phyloP scores from a whole-genome alignment of 805 yeast genomes.

The Wickerhamomyces sydowiorum region DNA sequence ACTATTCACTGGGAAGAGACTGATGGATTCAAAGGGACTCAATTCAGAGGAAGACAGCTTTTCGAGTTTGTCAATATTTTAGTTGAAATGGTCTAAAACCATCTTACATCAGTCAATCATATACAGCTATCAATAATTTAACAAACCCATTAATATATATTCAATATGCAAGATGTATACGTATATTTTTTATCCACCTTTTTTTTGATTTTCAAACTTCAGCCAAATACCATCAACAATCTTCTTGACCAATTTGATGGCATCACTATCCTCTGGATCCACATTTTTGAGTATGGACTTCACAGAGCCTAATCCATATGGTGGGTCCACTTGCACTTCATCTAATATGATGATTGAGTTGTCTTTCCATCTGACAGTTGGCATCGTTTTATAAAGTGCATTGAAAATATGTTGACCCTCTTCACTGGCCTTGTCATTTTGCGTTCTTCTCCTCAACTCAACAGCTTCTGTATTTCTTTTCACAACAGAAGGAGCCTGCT shows the following conservation, averaged over 20 bases:
- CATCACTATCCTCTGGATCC: constrained; percentile 14
- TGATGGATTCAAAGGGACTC: constrained; percentile 66
- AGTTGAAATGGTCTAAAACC: constrained; percentile 1
- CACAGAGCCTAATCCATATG: constrained; percentile 30
- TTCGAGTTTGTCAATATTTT: constrained; percentile 45
- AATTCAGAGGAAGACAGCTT: constrained; percentile 43
- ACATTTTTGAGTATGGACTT: constrained; percentile 5
- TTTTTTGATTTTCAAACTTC: constrained; percentile 36
- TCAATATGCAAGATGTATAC: neutral
- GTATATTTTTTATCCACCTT: constrained; percentile 41
- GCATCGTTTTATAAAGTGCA: constrained; percentile 35
- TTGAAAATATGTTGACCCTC: constrained; percentile 42
- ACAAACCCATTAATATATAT: too few relatives aligned
- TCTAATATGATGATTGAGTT: constrained; percentile 39
- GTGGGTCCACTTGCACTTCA: constrained; percentile 39
- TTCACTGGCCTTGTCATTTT: constrained; percentile 30
- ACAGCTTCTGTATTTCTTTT: constrained; percentile 18
- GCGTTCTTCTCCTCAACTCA: constrained; percentile 17
- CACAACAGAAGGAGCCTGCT: constrained; percentile 9
- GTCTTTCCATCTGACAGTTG: constrained; percentile 39
- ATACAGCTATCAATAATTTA: too few relatives aligned
- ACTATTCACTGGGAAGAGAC: constrained; percentile 40
- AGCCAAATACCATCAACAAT: constrained; percentile 47
- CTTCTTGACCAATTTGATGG: constrained; percentile 37
- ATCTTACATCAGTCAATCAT: neutral